Conservation (phyloP, 345 rosid species). For the Gossypium turneri region DNA sequence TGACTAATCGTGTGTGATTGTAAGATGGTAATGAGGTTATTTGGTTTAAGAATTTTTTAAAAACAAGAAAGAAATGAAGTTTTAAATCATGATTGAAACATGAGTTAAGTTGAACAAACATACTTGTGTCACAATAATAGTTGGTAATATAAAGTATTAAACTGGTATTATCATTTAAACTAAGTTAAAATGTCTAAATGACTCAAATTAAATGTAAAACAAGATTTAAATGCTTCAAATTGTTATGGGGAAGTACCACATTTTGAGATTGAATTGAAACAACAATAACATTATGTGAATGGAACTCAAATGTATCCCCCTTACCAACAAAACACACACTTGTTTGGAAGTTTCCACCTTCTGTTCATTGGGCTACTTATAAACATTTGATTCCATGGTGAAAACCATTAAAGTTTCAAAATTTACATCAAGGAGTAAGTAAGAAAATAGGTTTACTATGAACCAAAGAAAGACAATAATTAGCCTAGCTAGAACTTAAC, state of each 20-base stretch:
- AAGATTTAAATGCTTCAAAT: neutral
- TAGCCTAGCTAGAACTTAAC: neutral
- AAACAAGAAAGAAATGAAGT: neutral
- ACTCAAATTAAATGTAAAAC: neutral
- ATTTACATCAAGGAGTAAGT: neutral
- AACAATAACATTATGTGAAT: neutral
- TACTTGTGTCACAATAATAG: neutral
- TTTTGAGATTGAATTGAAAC: neutral
- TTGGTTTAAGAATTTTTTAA: constrained; percentile 11
- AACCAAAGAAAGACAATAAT: neutral
- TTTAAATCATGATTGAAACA: neutral
- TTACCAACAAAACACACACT: neutral
- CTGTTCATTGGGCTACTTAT: neutral
- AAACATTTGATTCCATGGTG: neutral
- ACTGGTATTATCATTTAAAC: no score
- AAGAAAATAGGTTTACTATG: neutral
- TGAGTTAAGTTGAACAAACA: constrained; percentile 12
- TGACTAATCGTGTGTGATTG: neutral
- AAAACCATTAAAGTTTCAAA: neutral
- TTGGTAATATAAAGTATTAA: neutral
- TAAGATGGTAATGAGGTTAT: neutral
- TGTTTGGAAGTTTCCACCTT: neutral
- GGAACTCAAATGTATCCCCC: neutral
- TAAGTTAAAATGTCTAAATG: no score
- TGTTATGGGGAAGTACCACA: neutral